Evolutionary conservation across 495 filamentous ascomycete genomes (phyloP), one percentile per base, ranked within the genome.

Genomic region (Neurospora sp.): DNA sequence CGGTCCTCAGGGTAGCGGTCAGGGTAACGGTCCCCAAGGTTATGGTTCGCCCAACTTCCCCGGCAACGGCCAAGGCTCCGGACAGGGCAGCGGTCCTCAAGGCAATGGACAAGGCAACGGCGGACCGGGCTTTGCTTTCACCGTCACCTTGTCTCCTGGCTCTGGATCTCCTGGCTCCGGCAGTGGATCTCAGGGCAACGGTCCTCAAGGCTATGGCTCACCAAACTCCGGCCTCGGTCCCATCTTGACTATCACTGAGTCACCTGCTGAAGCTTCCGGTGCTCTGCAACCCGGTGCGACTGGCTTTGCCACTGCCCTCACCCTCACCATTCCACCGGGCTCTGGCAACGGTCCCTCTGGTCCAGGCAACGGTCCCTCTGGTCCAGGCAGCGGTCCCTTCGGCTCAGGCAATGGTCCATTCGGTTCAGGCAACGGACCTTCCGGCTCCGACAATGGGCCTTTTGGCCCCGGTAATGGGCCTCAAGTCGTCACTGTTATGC

Each of bases 401-500:
- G 48, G 48, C 2, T 8, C 48, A 6, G 48, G 22, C 1, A 59
- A 16, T 8, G 48, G 48, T 1, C 22, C 48, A 0, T 31, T 31
- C 5, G 48, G 48, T 3, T 31, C 48, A 6, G 48, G 22, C 1
- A 59, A 31, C 12, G 53, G 53, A 6, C 22, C 53, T 61, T 48
- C n/a, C 3, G 44, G 44, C 8, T 48, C 44, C 7, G 44, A 8
- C 17, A 45, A 45, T 20, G 42, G 42, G 6, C 42, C 42, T 3
- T 45, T 45, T 9, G 17, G 40, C 14, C 5, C 40, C 5, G 14
- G 40, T 16, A 44, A 5, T 44, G 16, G 41, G n/a, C 41, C 41
- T 44, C 42, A 69, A 40, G 70, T 74, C 53, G 35, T 77, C 41
- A 77, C 75, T 22, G 71, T 44, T 22, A 4, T 39, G 39, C 68